phyloP scores from a whole-genome alignment of 164 flowering plant genomes.

The Sextonia rubra region DNA sequence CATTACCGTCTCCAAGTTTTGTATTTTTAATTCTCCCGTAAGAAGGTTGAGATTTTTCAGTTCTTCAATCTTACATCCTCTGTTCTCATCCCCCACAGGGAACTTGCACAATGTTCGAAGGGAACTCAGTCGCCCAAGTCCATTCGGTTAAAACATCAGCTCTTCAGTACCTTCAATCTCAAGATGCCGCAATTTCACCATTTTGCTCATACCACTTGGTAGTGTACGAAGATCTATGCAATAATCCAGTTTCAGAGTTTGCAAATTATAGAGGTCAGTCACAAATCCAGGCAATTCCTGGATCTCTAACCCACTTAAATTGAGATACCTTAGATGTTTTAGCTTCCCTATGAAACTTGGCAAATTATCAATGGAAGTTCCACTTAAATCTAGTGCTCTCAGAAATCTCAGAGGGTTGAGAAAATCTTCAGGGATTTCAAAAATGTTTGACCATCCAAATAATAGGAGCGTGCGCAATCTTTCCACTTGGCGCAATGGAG shows the following conservation, averaged over 20 bases:
- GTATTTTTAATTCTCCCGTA: neutral
- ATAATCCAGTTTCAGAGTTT: neutral
- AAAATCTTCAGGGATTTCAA: neutral
- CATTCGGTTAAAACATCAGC: neutral
- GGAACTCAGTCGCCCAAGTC: conserved; percentile 1
- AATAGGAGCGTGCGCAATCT: neutral
- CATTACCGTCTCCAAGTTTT: too few relatives aligned
- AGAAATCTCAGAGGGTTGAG: conserved; percentile 2
- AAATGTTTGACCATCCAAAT: neutral
- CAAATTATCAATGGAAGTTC: neutral
- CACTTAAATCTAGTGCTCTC: neutral
- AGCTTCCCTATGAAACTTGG: conserved; percentile 2
- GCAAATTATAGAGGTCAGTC: conserved; percentile 8
- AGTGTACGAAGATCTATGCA: neutral
- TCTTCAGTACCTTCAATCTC: neutral
- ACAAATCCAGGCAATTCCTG: neutral
- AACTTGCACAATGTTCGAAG: conserved; percentile 3
- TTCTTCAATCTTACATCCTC: conserved; percentile 4
- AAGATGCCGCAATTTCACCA: conserved; percentile 12
- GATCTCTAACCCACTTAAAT: neutral
- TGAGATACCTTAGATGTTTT: conserved; percentile 11
- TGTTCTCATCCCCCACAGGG: neutral
- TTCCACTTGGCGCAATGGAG: neutral
- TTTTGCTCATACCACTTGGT: conserved; percentile 3
- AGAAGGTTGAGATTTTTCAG: conserved; percentile 3